Percentiles rank a stretch among this genome's conserved stretches.
Conservation (phyloP, 1,284 basidiomycete genomes). For the Leccinum fallax region DNA sequence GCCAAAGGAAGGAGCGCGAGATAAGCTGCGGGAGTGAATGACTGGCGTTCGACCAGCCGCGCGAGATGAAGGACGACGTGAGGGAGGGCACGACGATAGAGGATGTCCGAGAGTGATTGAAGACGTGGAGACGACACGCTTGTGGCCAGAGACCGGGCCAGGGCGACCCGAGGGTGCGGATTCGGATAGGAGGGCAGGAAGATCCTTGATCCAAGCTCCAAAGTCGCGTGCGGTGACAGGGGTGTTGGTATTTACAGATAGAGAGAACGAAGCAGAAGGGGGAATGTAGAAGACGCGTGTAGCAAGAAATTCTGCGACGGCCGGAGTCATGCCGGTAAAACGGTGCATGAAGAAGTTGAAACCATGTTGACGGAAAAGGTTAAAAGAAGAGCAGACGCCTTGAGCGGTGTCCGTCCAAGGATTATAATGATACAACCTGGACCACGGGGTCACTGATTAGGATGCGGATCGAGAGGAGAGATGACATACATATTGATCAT, state of each 20-base stretch:
- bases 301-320: constrained; percentile 87
- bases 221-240: constrained; percentile 84
- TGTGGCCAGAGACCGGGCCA: constrained; percentile 39
- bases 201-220: constrained; percentile 81
- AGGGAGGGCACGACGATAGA: constrained; percentile 64
- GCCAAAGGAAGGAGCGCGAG: constrained; percentile 58
- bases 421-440: constrained; percentile 94
- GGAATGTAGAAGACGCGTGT: constrained; percentile 87
- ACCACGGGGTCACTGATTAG: constrained; percentile 10
- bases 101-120: constrained; percentile 64
- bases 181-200: constrained; percentile 67
- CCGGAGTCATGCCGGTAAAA: constrained; percentile 89
- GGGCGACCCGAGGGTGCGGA: constrained; percentile 24
- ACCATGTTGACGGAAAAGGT: constrained; percentile 79
- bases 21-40: constrained; percentile 55
- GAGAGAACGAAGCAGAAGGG: constrained; percentile 33
- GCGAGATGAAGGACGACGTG: constrained; percentile 67
- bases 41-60: constrained; percentile 55
- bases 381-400: constrained; percentile 80
- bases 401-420: constrained; percentile 95
- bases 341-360: constrained; percentile 86
- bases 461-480: neutral
- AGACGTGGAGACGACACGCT: constrained; percentile 54
- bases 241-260: constrained; percentile 40
- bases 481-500: constrained; percentile 89